Evolutionary conservation across 441 rosid genomes (phyloP).

Genomic region (Dalechampia spathulata): DNA sequence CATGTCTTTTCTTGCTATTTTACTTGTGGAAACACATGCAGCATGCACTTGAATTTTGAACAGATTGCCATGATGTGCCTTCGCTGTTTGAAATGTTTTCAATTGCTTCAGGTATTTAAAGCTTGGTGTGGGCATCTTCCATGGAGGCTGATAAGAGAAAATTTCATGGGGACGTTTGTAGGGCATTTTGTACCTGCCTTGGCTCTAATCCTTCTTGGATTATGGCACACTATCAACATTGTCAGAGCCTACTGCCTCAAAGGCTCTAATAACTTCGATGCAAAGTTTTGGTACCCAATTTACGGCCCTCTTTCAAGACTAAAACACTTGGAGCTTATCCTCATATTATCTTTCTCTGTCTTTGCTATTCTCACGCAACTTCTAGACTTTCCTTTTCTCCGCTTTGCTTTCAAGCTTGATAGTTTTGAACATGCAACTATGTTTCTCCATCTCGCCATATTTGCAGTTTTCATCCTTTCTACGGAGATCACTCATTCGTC

Average conservation of each 20-base stretch:
- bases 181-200: conserved; percentile 70
- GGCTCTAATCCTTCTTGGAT: conserved; percentile 58
- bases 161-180: conserved; percentile 60
- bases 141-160: conserved; percentile 13
- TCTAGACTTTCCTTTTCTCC: conserved; percentile 51
- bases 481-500: conserved; percentile 44
- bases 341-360: conserved; percentile 46
- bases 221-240: conserved; percentile 72
- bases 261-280: conserved; percentile 37
- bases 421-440: conserved; percentile 73
- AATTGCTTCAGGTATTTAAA: conserved; percentile 23
- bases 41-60: conserved; percentile 34
- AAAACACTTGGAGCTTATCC: conserved; percentile 51
- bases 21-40: conserved; percentile 51
- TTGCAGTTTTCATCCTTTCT: conserved; percentile 54
- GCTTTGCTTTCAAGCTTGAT: conserved; percentile 43
- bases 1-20: conserved; percentile 14
- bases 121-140: conserved; percentile 10
- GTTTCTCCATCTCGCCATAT: conserved; percentile 73
- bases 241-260: conserved; percentile 49
- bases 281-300: conserved; percentile 50
- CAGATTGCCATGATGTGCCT: conserved; percentile 15
- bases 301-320: conserved; percentile 25
- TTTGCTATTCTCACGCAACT: conserved; percentile 45
- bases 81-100: conserved; percentile 6